Evolutionary conservation across 2,329 filamentous ascomycete genomes (phyloP), one percentile per base, ranked within the genome.

Genomic region (Teratosphaeria pseudoeucalypti): DNA sequence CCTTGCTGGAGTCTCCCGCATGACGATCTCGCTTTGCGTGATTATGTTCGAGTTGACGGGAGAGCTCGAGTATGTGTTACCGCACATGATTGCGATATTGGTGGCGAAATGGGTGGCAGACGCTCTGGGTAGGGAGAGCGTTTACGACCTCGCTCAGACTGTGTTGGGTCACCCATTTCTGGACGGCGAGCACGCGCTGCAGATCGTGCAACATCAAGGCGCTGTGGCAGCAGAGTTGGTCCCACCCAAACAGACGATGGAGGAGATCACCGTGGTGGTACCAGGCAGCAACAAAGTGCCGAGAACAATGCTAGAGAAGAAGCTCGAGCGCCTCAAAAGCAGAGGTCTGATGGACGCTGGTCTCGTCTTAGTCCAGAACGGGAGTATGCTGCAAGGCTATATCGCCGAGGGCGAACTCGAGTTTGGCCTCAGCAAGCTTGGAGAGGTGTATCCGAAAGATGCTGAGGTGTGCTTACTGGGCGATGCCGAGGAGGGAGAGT

Each of bases 21-120:
- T 84, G 81, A 84, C 82, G 0, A 79, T 84, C 10, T 80, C 78
- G 2, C 74, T 85, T 6, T 78, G 79, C 9, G 82, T 84, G 47
- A 82, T 84, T 69, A 84, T 84, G 81, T 84, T 84, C 68, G 81
- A 82, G 67, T 74, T 85, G 7, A 84, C 82, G 0, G 82, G 82
- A 47, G 81, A 83, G 64, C 75, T 84, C 7, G 78, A 81, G 61
- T 84, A 82, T 67, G 77, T 81, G 10, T 73, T 83, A 0, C 81
- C 82, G 11, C 62, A 82, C 62, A 84, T 84, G 81, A 76, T 83
- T 26, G 81, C 82, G 6, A 84, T 85, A 59, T 73, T 85, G 6
- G 77, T 82, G 0, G 80, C 81, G 0, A 84, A 84, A 69, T 85
- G 81, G 81, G 76, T 79, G 6, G 81, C 82, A 0, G 82, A 85